Evolutionary conservation across 116 monocot species (phyloP).

Genomic region (Papilionanthe hybrid): DNA sequence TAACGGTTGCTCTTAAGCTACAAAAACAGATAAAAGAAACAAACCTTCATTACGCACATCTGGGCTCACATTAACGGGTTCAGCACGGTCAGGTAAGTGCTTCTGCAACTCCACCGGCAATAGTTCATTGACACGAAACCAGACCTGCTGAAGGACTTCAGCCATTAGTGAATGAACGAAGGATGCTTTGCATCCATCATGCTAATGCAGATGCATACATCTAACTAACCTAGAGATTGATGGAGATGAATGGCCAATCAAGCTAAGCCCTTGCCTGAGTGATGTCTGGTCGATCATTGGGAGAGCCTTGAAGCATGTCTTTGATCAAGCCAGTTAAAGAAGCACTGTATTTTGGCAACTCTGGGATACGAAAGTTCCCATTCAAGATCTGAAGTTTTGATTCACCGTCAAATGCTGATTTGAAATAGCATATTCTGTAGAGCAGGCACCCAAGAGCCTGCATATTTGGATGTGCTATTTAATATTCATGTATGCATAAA

Average conservation of each 20-base stretch:
- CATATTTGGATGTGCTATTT: neutral
- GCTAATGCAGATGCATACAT: slow-evolving; percentile 48
- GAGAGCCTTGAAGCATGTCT: slow-evolving; percentile 83
- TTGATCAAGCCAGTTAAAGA: slow-evolving; percentile 66
- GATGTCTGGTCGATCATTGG: slow-evolving; percentile 91
- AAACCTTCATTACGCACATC: slow-evolving; percentile 59
- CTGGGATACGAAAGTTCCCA: slow-evolving; percentile 94
- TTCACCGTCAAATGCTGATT: slow-evolving; percentile 98
- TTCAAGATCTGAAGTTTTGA: slow-evolving; percentile 95
- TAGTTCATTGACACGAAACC: slow-evolving; percentile 84
- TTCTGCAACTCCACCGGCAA: slow-evolving; percentile 69
- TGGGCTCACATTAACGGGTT: slow-evolving; percentile 15
- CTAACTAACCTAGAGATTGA: slow-evolving; percentile 92
- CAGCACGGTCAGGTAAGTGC: slow-evolving; percentile 57
- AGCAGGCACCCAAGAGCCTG: slow-evolving; percentile 98
- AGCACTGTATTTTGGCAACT: slow-evolving; percentile 74
- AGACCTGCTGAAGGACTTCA: slow-evolving; percentile 42
- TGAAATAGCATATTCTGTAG: slow-evolving; percentile 87
- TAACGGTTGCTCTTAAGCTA: neutral
- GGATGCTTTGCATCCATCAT: slow-evolving; percentile 18
- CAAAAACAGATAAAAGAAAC: neutral
- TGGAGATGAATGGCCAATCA: slow-evolving; percentile 92
- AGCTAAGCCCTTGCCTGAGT: slow-evolving; percentile 98
- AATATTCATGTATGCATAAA: neutral
- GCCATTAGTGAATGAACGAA: slow-evolving; percentile 7